Conservation (phyloP, 352 stramenopile genomes). For the Globisporangium viniferum region DNA sequence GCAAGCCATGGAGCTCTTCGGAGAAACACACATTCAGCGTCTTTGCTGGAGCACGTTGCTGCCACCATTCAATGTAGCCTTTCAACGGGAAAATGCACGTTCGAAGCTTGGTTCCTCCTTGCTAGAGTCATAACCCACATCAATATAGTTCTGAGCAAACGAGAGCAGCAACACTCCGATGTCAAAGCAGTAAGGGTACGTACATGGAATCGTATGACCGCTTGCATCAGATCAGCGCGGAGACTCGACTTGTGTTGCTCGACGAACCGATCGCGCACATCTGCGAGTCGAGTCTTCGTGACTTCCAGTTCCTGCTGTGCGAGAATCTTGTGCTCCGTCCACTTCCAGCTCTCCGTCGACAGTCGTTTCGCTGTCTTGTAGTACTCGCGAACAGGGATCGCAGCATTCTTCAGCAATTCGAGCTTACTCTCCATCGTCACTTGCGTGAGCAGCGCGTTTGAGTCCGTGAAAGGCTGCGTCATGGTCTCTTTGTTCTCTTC, state of each 20-base stretch:
- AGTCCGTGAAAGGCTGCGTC: conserved; percentile 26
- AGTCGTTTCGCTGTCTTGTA: conserved; percentile 50
- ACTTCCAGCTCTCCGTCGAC: conserved; percentile 61
- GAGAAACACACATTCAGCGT: conserved; percentile 32
- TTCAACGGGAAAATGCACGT: conserved; percentile 61
- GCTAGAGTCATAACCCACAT: conserved; percentile 17
- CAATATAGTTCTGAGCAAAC: background rate
- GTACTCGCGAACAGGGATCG: conserved; percentile 48
- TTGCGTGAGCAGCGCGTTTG: conserved; percentile 35
- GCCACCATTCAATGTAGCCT: conserved; percentile 68
- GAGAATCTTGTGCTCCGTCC: conserved; percentile 39
- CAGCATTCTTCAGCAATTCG: conserved; percentile 48
- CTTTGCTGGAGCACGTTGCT: conserved; percentile 31
- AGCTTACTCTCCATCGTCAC: conserved; percentile 67
- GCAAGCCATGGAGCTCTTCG: conserved; percentile 20
- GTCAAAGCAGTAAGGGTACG: conserved; percentile 4
- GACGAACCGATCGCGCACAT: conserved; percentile 48
- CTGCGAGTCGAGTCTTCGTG: conserved; percentile 48
- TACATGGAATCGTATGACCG: conserved; percentile 50
- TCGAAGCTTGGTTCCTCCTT: conserved; percentile 45
- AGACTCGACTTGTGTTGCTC: conserved; percentile 44
- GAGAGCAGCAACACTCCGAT: background rate
- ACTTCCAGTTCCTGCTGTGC: conserved; percentile 59
- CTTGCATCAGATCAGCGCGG: conserved; percentile 38
- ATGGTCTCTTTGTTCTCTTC: conserved; percentile 11